Evolutionary conservation across 306 rosid species (phyloP).

Genomic region (Quercus ilex): DNA sequence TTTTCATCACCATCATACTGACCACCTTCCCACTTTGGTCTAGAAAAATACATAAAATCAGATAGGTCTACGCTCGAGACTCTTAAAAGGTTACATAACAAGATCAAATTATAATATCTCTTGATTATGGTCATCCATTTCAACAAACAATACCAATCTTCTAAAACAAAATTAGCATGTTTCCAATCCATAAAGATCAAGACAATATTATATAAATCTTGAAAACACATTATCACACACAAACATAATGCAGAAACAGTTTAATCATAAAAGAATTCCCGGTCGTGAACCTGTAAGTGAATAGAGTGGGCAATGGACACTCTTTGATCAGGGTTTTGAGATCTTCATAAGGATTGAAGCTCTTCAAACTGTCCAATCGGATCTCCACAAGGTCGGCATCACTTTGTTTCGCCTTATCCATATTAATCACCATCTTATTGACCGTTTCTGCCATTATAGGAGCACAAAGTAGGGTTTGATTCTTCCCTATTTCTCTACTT

Average conservation of each 20-base stretch:
- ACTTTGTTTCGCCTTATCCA: constrained; percentile 36
- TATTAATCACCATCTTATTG: constrained; percentile 41
- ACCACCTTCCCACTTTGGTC: constrained; percentile 94
- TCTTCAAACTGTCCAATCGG: constrained; percentile 60
- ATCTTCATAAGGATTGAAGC: constrained; percentile 40
- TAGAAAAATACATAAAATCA: constrained; percentile 24
- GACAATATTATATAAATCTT: background rate
- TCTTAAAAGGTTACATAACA: background rate
- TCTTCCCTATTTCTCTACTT: constrained; percentile 31
- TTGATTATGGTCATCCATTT: background rate
- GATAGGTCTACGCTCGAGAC: background rate
- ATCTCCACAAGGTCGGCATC: constrained; percentile 75
- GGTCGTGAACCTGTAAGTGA: constrained; percentile 55
- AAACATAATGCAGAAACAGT: background rate
- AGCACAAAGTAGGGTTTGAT: constrained; percentile 48
- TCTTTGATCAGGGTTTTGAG: constrained; percentile 39
- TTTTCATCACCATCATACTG: constrained; percentile 80
- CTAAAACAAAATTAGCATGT: background rate
- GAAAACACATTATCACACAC: background rate
- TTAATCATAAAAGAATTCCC: background rate
- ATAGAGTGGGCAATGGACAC: constrained; percentile 46
- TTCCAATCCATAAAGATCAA: background rate
- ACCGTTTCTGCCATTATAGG: constrained; percentile 57
- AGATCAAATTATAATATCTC: background rate
- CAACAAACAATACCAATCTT: background rate